phyloP scores from a whole-genome alignment of 306 rosid species.

The Mucuna pruriens region DNA sequence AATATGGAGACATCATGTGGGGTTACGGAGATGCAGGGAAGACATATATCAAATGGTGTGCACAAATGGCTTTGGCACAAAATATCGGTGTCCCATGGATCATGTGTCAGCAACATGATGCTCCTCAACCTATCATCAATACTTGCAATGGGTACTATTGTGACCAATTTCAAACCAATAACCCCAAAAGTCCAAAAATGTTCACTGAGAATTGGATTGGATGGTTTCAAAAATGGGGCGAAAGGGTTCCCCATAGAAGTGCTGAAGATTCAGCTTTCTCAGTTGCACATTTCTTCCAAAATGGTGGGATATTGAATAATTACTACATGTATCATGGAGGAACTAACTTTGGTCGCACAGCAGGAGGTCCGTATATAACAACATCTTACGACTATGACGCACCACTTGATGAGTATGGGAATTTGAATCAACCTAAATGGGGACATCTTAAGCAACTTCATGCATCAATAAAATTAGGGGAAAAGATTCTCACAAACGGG shows the following conservation, averaged over 20 bases:
- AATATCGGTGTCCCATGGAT: too few relatives aligned
- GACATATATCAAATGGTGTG: too few relatives aligned
- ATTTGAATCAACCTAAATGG: slow-evolving; percentile 6
- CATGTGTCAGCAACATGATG: too few relatives aligned
- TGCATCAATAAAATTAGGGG: background rate
- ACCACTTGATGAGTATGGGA: background rate
- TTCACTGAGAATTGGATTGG: slow-evolving; percentile 6
- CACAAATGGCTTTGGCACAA: too few relatives aligned
- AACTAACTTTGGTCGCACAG: background rate
- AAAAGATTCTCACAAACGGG: background rate
- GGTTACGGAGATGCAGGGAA: too few relatives aligned
- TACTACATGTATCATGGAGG: background rate
- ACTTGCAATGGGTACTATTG: background rate
- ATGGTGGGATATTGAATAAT: background rate
- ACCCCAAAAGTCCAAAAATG: background rate
- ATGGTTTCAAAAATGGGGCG: slow-evolving; percentile 7
- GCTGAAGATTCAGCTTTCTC: background rate
- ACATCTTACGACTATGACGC: background rate
- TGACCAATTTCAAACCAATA: background rate
- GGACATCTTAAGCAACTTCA: background rate
- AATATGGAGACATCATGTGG: too few relatives aligned
- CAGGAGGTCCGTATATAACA: background rate
- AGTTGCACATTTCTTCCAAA: background rate
- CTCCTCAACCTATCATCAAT: too few relatives aligned
- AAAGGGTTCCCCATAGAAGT: background rate